phyloP scores from a whole-genome alignment of 129 eudicot genomes.

The Sambucus nigra region DNA sequence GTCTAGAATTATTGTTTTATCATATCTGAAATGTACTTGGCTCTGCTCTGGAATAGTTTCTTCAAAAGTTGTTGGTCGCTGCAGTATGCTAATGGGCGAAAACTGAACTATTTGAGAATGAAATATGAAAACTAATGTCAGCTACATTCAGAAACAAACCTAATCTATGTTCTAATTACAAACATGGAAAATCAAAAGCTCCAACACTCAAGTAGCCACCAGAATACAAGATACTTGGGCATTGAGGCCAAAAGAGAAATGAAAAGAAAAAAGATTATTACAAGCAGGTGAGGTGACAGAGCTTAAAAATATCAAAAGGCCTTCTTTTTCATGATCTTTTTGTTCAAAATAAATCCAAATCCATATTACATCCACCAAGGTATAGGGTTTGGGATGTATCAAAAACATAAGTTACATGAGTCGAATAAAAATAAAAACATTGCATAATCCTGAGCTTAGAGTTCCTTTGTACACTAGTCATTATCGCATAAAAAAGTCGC shows the following conservation, averaged over 20 bases:
- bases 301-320: neutral
- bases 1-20: no score
- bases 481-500: no score
- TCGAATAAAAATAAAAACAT: neutral
- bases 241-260: neutral
- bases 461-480: constrained; percentile 12
- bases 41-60: no score
- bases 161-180: neutral
- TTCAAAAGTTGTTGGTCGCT: no score
- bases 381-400: no score
- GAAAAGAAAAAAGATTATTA: neutral
- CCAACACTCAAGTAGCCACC: neutral
- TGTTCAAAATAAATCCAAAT: constrained; percentile 9
- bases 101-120: neutral
- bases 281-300: neutral
- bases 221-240: neutral
- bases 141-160: neutral
- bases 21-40: no score
- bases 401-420: neutral
- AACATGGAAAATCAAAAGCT: neutral
- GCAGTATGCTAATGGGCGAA: constrained; percentile 1
- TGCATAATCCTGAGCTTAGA: neutral
- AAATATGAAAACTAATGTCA: no score
- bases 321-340: neutral
- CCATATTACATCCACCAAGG: constrained; percentile 10